Base-by-base conservation (phyloP, 352 stramenopile genomes). In the Phytophthora foliorum region DNA sequence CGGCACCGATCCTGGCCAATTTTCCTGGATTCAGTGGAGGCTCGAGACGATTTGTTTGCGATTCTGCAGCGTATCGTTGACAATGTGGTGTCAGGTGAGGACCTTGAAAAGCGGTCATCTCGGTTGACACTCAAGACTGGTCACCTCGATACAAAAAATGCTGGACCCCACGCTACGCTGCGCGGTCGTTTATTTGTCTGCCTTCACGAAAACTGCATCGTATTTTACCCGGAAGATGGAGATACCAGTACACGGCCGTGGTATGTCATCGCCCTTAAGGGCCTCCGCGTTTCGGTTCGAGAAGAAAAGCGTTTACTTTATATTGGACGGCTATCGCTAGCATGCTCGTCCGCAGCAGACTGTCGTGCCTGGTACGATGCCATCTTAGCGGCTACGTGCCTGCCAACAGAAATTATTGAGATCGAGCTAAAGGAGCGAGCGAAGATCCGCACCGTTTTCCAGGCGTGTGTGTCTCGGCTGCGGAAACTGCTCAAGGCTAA, bases 81-180 rank as follows among this genome's bases (percentile, higher is more conserved):
- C 42, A 91, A 92, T 32, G 71, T 88, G 21, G 77, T 92, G 1
- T 78, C 72, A 34, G 85, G 84, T 7, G 75, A 80, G 16, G 86
- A 96, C 54, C 70, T 96, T 19, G 82, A 93, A 57, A 76, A 80
- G 59, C 81, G 89, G 10, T 91, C 77, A 16, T 82, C 87, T 25
- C 76, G 88, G 5, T 72, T 96, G 42, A 84, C 83, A 31, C 78
- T 95, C n/a, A 94, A 93, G 57, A 91, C 75, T 38, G 87, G 86
- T 11, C 80, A 69, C 32, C 67, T 93, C 19, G 86, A 95, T 38
- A 75, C 81, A 1, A 91, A 91, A 55, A 94, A 95, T 55, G 83
- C 89, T n/a, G 82, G 80, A 0, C 82, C 82, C 8, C 82, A 93
- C 56, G 86, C 86, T 25, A 96, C 87, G 21, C 66, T 96, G 32